Conservation (phyloP, 371 early-diverging fungal genomes). For the Capillidium heterosporum region DNA sequence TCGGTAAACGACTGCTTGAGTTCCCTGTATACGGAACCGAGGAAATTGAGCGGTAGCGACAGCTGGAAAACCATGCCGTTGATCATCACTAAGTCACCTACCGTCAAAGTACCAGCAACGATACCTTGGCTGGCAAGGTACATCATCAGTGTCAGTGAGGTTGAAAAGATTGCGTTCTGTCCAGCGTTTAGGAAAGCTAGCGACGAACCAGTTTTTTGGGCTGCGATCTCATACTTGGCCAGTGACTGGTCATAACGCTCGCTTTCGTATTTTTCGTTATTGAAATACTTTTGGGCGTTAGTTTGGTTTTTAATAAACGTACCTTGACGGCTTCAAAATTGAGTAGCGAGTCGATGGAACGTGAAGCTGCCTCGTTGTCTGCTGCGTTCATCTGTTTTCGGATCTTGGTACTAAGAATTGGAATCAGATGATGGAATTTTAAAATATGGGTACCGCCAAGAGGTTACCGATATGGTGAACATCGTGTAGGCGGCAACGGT, state of each 20-base stretch:
- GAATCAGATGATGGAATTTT: neutral
- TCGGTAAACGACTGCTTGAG: constrained; percentile 82
- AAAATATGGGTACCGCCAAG: constrained; percentile 38
- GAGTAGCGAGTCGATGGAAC: constrained; percentile 80
- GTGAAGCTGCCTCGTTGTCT: constrained; percentile 82
- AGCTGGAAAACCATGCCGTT: constrained; percentile 90
- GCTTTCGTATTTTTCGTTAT: constrained; percentile 73
- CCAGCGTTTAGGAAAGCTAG: constrained; percentile 82
- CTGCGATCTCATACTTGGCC: constrained; percentile 72
- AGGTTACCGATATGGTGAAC: constrained; percentile 73
- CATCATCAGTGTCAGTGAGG: constrained; percentile 82
- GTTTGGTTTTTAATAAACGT: constrained; percentile 4
- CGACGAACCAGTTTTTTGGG: constrained; percentile 74
- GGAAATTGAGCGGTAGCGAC: constrained; percentile 84
- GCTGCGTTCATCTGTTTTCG: constrained; percentile 81
- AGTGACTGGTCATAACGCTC: constrained; percentile 68
- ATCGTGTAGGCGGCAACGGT: constrained; percentile 73
- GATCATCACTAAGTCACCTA: constrained; percentile 94
- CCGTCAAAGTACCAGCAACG: constrained; percentile 59
- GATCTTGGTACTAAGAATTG: constrained; percentile 39
- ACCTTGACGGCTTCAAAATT: constrained; percentile 91
- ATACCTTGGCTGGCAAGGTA: constrained; percentile 79
- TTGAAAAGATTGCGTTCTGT: constrained; percentile 80
- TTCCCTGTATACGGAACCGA: constrained; percentile 94
- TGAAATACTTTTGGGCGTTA: constrained; percentile 41